Percentiles rank a stretch among this genome's conserved stretches.
phyloP scores from a whole-genome alignment of 768 basidiomycete genomes.

The Daedaleopsis sinensis region DNA sequence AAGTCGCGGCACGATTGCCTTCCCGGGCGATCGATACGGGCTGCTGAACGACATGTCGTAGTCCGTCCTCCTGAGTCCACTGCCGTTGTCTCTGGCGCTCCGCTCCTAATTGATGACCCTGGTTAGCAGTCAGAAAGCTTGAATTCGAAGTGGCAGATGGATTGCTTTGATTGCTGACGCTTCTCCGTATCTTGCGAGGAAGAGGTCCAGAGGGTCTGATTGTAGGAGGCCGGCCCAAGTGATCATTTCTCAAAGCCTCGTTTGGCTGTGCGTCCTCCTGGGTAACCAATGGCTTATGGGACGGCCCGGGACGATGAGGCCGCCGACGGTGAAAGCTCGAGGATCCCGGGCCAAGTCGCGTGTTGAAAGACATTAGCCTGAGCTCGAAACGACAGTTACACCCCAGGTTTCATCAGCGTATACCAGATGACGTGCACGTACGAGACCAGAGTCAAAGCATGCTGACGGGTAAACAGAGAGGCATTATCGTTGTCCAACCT shows the following conservation, averaged over 20 bases:
- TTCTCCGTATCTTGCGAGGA: neutral
- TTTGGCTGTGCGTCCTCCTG: conserved; percentile 16
- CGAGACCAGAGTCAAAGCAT: too few relatives aligned
- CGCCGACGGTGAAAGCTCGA: neutral
- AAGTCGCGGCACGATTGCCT: neutral
- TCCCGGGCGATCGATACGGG: too few relatives aligned
- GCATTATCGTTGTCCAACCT: neutral
- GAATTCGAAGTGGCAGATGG: too few relatives aligned
- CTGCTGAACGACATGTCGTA: neutral
- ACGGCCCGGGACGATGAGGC: neutral
- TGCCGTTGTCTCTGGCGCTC: neutral
- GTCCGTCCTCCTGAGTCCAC: neutral
- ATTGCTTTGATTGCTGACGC: neutral
- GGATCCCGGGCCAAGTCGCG: neutral
- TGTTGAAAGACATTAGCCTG: neutral
- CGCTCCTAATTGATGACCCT: neutral
- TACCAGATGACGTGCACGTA: too few relatives aligned
- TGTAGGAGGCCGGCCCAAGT: conserved; percentile 1
- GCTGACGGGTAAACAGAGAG: too few relatives aligned
- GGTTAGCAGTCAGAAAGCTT: too few relatives aligned
- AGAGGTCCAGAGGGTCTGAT: conserved; percentile 3
- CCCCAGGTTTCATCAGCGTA: too few relatives aligned
- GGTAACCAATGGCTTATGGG: neutral
- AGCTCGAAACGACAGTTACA: too few relatives aligned
- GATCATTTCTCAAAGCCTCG: neutral